Conservation (phyloP, 2,329 filamentous ascomycete genomes). For the Claviceps capensis region DNA sequence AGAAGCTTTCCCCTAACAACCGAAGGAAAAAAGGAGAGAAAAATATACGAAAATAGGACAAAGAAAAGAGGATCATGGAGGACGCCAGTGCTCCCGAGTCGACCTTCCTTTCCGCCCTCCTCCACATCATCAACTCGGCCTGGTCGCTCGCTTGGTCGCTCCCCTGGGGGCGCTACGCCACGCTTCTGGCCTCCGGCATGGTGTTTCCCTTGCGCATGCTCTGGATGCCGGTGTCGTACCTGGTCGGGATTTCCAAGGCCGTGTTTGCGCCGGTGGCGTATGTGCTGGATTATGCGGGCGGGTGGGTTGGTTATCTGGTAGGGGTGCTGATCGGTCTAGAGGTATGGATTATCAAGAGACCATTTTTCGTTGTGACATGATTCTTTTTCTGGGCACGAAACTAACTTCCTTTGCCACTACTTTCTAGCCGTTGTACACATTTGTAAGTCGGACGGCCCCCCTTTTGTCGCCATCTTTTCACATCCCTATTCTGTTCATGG, state of each 20-base stretch:
- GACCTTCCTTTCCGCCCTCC: conserved; percentile 13
- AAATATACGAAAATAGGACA: background rate
- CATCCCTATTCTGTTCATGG: background rate
- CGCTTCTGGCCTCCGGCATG: conserved; percentile 10
- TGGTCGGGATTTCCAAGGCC: background rate
- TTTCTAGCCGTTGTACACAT: conserved; percentile 27
- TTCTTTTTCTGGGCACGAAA: background rate
- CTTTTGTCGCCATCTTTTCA: background rate
- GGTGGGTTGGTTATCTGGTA: conserved; percentile 1
- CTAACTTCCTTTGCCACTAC: background rate
- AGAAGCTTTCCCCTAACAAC: background rate
- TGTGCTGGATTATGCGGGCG: conserved; percentile 1
- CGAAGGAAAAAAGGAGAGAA: background rate
- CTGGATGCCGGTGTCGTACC: conserved; percentile 3
- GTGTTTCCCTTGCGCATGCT: conserved; percentile 1
- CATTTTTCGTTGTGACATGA: background rate
- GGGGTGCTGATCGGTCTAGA: conserved; percentile 3
- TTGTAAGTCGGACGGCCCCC: conserved; percentile 18
- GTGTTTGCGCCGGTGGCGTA: conserved; percentile 3
- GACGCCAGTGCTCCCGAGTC: conserved; percentile 8
- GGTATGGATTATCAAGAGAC: background rate
- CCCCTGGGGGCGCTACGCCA: conserved; percentile 15
- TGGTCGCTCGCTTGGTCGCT: conserved; percentile 16
- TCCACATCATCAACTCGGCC: conserved; percentile 14
- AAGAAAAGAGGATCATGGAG: conserved; percentile 5